Evolutionary conservation across 2,329 filamentous ascomycete genomes (phyloP).

Genomic region (Neofusicoccum kwambonambiense): DNA sequence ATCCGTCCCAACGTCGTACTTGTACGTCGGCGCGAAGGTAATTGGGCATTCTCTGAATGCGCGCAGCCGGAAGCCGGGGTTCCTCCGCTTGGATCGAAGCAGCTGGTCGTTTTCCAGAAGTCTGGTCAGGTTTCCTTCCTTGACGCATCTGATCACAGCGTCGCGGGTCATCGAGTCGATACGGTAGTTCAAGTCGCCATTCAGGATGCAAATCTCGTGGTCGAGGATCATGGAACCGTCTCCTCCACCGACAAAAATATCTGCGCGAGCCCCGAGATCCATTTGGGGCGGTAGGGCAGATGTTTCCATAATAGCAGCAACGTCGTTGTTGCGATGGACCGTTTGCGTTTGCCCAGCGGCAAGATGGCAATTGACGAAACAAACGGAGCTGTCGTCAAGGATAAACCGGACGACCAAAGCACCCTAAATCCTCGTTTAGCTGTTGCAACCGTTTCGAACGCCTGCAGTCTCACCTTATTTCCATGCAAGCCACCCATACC

Average conservation of each 20-base stretch:
- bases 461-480: conserved; percentile 65
- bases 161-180: conserved; percentile 97
- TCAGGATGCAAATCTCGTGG: conserved; percentile 94
- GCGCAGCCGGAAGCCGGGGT: conserved; percentile 83
- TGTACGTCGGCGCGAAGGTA: conserved; percentile 93
- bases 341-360: conserved; percentile 92
- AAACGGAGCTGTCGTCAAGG: conserved; percentile 89
- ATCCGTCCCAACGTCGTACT: conserved; percentile 95
- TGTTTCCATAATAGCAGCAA: conserved; percentile 83
- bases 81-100: conserved; percentile 81
- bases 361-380: conserved; percentile 96
- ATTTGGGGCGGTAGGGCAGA: conserved; percentile 70
- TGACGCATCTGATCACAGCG: conserved; percentile 82
- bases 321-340: conserved; percentile 86
- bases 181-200: conserved; percentile 96
- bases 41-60: conserved; percentile 91
- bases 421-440: conserved; percentile 51
- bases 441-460: not conserved
- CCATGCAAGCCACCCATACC: conserved; percentile 94
- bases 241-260: conserved; percentile 85
- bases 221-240: conserved; percentile 94
- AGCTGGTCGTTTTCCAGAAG: conserved; percentile 92
- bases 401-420: conserved; percentile 89
- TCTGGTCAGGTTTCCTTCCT: conserved; percentile 76
- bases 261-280: conserved; percentile 64